Percentiles rank a stretch among this genome's conserved stretches.
Conservation (phyloP, 805 yeast genomes). For the Candida lessepsii region DNA sequence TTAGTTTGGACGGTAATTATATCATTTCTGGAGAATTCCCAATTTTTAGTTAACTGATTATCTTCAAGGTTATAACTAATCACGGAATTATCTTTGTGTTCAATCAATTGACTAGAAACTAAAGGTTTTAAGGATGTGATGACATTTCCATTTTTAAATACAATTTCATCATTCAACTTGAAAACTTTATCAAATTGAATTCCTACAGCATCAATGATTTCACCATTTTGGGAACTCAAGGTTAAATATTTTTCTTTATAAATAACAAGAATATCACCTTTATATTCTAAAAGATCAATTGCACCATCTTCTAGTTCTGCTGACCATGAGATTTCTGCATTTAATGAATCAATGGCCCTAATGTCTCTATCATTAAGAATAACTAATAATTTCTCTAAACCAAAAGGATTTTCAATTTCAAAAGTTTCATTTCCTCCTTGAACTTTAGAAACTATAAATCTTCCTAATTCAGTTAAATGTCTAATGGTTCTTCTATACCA, state of each 20-base stretch:
- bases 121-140: neutral
- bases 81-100: slow-evolving; percentile 13
- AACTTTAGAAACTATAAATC: slow-evolving; percentile 17
- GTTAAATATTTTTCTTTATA: slow-evolving; percentile 12
- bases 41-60: slow-evolving; percentile 21
- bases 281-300: slow-evolving; percentile 15
- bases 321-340: slow-evolving; percentile 44
- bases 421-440: slow-evolving; percentile 9
- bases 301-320: slow-evolving; percentile 12
- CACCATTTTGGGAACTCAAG: slow-evolving; percentile 19
- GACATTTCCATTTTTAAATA: neutral
- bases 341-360: slow-evolving; percentile 41
- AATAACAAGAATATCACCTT: slow-evolving; percentile 16
- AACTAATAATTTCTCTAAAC: slow-evolving; percentile 32
- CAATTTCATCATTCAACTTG: slow-evolving; percentile 6
- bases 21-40: slow-evolving; percentile 27
- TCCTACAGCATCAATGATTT: slow-evolving; percentile 12
- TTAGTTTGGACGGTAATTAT: slow-evolving; percentile 19
- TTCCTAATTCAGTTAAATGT: slow-evolving; percentile 37
- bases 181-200: slow-evolving; percentile 10
- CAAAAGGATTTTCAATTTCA: slow-evolving; percentile 20
- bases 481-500: slow-evolving; percentile 30
- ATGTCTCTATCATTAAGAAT: slow-evolving; percentile 22
- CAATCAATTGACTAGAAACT: slow-evolving; percentile 11
- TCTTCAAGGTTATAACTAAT: slow-evolving; percentile 22